Evolutionary conservation across 345 rosid species (phyloP).

Genomic region (Camelina sativa): DNA sequence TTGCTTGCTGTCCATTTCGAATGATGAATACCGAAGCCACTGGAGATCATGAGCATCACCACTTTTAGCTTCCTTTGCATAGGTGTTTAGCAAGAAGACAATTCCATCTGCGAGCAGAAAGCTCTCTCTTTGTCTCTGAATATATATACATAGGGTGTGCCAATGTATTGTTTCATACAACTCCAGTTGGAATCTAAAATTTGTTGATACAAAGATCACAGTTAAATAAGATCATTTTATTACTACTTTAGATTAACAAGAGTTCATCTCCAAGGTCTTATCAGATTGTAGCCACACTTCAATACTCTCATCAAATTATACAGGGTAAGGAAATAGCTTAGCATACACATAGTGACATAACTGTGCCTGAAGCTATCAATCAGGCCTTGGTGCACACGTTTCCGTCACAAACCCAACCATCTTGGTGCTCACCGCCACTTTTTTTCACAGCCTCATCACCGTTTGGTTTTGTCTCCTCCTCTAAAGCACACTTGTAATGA

Average conservation of each 20-base stretch:
- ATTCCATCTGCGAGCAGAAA: background rate
- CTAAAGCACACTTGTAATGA: conserved; percentile 61
- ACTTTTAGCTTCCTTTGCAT: conserved; percentile 6
- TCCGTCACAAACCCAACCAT: conserved; percentile 68
- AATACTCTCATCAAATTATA: background rate
- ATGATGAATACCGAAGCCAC: background rate
- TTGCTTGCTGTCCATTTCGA: conserved; percentile 3
- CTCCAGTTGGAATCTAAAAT: background rate
- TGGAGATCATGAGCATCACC: conserved; percentile 13
- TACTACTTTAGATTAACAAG: background rate
- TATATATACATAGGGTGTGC: conserved; percentile 13
- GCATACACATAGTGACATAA: conserved; percentile 15
- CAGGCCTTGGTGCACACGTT: conserved; percentile 54
- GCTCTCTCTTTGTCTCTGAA: background rate
- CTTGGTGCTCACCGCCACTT: conserved; percentile 39
- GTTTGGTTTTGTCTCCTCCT: conserved; percentile 24
- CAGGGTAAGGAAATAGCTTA: conserved; percentile 5
- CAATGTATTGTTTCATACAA: conserved; percentile 30
- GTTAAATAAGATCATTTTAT: background rate
- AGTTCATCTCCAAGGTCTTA: conserved; percentile 19
- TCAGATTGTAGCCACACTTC: conserved; percentile 22
- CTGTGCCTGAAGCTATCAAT: conserved; percentile 26
- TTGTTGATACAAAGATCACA: conserved; percentile 17
- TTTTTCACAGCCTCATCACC: conserved; percentile 22
- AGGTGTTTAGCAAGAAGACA: background rate